These are phyloP conservation scores for Kodamaea sagamina DNA, from an alignment of 805 yeast genomes.

Conservation along the genomic window DNA sequence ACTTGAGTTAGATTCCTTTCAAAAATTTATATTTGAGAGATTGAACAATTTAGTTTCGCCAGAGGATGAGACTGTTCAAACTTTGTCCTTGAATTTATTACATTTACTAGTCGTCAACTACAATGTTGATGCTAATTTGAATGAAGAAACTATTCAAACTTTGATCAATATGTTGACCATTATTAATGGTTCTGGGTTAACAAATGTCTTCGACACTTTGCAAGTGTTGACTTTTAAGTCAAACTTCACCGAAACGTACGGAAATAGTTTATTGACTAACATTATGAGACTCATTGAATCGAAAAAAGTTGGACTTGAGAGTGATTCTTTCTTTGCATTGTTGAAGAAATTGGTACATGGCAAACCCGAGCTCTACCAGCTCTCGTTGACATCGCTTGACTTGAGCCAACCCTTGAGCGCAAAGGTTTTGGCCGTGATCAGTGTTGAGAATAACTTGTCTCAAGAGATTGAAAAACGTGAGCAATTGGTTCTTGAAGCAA, in stretches of 20 bases:
- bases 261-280: neutral
- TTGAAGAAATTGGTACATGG: constrained; percentile 9
- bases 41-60: constrained; percentile 2
- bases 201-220: neutral
- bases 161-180: neutral
- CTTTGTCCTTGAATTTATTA: constrained; percentile 7
- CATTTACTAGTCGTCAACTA: constrained; percentile 2
- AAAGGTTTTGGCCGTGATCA: constrained; percentile 32
- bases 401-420: constrained; percentile 28
- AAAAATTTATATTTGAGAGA: constrained; percentile 7
- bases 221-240: constrained; percentile 4
- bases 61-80: constrained; percentile 6
- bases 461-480: constrained; percentile 29
- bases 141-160: neutral
- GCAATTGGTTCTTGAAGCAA: constrained; percentile 27
- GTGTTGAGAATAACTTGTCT: constrained; percentile 22
- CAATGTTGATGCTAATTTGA: neutral
- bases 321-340: constrained; percentile 9
- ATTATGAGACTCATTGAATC: neutral
- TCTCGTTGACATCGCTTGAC: constrained; percentile 17
- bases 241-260: neutral
- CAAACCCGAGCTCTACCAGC: constrained; percentile 13
- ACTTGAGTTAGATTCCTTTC: neutral
- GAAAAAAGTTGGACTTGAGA: neutral
- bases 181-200: neutral